Conservation (phyloP, 179 eudicot genomes). For the Corrigiola litoralis region DNA sequence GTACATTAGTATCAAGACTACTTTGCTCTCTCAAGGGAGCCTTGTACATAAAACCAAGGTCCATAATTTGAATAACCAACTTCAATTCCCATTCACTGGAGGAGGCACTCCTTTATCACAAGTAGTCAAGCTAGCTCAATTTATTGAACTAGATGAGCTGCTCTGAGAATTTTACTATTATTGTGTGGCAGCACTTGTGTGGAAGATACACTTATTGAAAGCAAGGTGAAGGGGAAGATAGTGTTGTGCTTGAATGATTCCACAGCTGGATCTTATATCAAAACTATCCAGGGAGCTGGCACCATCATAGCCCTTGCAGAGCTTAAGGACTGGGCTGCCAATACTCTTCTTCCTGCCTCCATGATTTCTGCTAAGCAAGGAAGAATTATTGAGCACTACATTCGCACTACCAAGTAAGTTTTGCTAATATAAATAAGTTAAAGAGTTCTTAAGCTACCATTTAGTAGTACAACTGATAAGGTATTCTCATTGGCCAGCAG, state of each 20-base stretch:
- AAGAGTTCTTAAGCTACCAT: not conserved
- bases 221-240: slow-evolving; percentile 55
- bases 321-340: slow-evolving; percentile 24
- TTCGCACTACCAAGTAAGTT: slow-evolving; percentile 61
- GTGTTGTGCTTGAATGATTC: slow-evolving; percentile 45
- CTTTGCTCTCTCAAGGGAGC: too few relatives aligned
- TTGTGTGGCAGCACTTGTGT: slow-evolving; percentile 49
- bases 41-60: too few relatives aligned
- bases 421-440: not conserved
- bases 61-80: too few relatives aligned
- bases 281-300: slow-evolving; percentile 39
- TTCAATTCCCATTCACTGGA: too few relatives aligned
- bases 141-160: too few relatives aligned
- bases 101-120: too few relatives aligned
- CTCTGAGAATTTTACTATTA: too few relatives aligned
- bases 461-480: too few relatives aligned
- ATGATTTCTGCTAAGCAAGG: slow-evolving; percentile 28
- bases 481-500: too few relatives aligned
- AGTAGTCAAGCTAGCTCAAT: too few relatives aligned
- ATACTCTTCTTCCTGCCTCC: slow-evolving; percentile 40
- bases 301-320: slow-evolving; percentile 36
- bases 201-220: slow-evolving; percentile 28
- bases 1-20: too few relatives aligned
- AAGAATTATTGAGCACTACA: slow-evolving; percentile 38
- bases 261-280: slow-evolving; percentile 34